phyloP scores from a whole-genome alignment of 2,329 filamentous ascomycete species.

The Cryphonectria naterciae region DNA sequence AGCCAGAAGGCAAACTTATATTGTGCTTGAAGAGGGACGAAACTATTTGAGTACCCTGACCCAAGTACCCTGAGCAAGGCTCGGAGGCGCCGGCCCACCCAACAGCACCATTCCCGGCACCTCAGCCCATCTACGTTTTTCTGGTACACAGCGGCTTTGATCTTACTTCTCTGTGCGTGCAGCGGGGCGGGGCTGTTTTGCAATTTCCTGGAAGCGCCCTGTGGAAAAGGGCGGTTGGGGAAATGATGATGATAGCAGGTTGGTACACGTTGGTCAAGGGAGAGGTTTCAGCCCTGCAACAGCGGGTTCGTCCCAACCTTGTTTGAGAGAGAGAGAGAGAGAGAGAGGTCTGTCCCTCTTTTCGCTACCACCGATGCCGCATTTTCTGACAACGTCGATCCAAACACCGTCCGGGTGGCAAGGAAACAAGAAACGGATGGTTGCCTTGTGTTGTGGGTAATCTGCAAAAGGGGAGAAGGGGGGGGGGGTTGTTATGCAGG shows the following conservation, averaged over 20 bases:
- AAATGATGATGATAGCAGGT: background rate
- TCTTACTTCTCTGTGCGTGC: background rate
- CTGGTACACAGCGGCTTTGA: background rate
- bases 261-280: background rate
- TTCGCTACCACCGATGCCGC: background rate
- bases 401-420: background rate
- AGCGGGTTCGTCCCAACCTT: background rate
- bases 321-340: background rate
- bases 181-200: background rate
- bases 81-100: background rate
- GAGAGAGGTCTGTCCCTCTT: background rate
- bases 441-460: constrained; percentile 1
- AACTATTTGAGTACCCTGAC: background rate
- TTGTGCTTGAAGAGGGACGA: background rate
- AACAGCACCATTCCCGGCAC: background rate
- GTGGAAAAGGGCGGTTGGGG: background rate
- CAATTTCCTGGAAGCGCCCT: background rate
- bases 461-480: background rate
- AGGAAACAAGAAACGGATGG: background rate
- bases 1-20: background rate
- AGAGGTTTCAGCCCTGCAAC: constrained; percentile 5
- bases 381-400: background rate
- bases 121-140: background rate
- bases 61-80: background rate
- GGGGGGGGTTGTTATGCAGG: background rate